phyloP scores from a whole-genome alignment of 345 rosid species.

The Leavenworthia alabamica region DNA sequence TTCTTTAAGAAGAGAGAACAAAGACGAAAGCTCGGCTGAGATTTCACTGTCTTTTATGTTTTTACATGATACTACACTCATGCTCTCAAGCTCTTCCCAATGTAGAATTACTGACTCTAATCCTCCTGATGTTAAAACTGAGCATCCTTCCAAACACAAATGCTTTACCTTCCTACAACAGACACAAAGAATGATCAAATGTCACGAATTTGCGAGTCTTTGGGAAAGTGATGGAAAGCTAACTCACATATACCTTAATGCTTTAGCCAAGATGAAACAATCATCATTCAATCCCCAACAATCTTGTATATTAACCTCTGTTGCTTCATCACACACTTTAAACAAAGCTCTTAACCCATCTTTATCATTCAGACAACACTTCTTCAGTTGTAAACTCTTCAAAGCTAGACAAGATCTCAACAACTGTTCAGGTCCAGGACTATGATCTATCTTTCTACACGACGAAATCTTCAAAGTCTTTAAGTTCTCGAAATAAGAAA shows the following conservation, averaged over 20 bases:
- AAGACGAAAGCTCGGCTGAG: slow-evolving; percentile 60
- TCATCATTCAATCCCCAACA: slow-evolving; percentile 91
- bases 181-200: neutral
- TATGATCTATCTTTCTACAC: slow-evolving; percentile 56
- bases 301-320: slow-evolving; percentile 54
- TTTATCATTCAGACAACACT: slow-evolving; percentile 63
- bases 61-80: slow-evolving; percentile 62
- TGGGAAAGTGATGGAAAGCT: slow-evolving; percentile 38
- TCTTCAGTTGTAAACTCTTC: slow-evolving; percentile 62
- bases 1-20: slow-evolving; percentile 70
- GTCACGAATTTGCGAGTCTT: slow-evolving; percentile 87
- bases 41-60: slow-evolving; percentile 66
- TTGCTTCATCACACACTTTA: slow-evolving; percentile 56
- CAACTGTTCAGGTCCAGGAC: slow-evolving; percentile 65
- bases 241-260: slow-evolving; percentile 65
- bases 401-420: slow-evolving; percentile 67
- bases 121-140: slow-evolving; percentile 62
- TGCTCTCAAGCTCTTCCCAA: slow-evolving; percentile 68
- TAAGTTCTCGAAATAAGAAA: slow-evolving; percentile 63
- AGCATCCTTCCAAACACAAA: slow-evolving; percentile 75
- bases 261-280: slow-evolving; percentile 49
- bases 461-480: slow-evolving; percentile 63
- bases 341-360: slow-evolving; percentile 59
- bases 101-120: slow-evolving; percentile 62
- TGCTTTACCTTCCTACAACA: slow-evolving; percentile 54